Base-by-base conservation (phyloP, 2,329 filamentous ascomycete species). In the Xylariales sp. region DNA sequence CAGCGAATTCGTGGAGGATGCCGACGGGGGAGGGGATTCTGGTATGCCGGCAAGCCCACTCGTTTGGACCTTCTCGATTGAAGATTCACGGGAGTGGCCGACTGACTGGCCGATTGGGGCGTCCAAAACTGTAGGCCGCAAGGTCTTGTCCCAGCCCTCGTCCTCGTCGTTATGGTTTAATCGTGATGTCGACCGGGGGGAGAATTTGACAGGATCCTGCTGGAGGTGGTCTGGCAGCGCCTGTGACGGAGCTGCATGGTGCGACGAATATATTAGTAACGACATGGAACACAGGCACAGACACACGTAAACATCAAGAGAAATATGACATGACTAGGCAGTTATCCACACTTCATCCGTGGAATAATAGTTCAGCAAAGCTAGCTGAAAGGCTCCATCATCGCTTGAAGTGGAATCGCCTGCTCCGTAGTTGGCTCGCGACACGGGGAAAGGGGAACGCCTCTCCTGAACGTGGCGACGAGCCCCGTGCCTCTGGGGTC, bases 31-130 rank as follows among this genome's bases (percentile, higher is more conserved):
- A 19, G 56, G 55, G 3, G 59, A 59, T 45, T 57, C 51, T 35
- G 56, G 51, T 30, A 56, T 56, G 27, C 54, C 54, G 23, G 54
- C 53, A 16, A 56, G 51, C 23, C 47, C 51, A 32, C 55, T 45
- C 45, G 62, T 55, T 47, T 65, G 60, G 24, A 70, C 56, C 54
- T 78, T 76, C 40, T 79, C 76, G 55, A 70, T 60, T 33, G 75
- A 78, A n/a, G 74, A 76, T 42, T 78, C 72, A 55, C 75, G 71
- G 19, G 76, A 78, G 50, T 79, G 75, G 40, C 67, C 55, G 43
- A 65, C 59, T 39, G 64, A 61, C 45, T 68, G 62, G 49, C 60
- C 53, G 40, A 54, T 49, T 38, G 58, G 45, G 29, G 58, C 50
- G 43, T 72, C 69, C 48, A 67, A 55, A 41, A 60, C 57, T 44